Conservation (phyloP, 805 yeast genomes). For the Groenewaldozyma tartarivorans region DNA sequence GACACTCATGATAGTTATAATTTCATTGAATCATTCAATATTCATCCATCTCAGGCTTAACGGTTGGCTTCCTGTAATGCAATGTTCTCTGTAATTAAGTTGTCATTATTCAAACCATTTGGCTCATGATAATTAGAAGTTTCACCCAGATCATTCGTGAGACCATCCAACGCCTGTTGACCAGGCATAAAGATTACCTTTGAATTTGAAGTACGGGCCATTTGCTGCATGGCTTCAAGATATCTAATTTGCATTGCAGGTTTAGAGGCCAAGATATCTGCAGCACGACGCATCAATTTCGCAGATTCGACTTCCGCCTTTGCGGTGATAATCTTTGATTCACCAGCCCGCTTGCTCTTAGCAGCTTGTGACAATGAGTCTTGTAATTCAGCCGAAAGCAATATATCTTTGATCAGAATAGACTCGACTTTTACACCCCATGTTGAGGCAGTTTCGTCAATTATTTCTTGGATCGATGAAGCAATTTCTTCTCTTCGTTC, state of each 20-base stretch:
- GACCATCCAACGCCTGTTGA: slow-evolving; percentile 31
- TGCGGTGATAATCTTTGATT: slow-evolving; percentile 64
- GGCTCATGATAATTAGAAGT: slow-evolving; percentile 9
- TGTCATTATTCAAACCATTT: background rate
- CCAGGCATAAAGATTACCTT: slow-evolving; percentile 69
- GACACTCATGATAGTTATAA: too few relatives aligned
- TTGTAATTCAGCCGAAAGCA: slow-evolving; percentile 45
- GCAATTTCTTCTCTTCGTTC: slow-evolving; percentile 68
- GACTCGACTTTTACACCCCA: slow-evolving; percentile 69
- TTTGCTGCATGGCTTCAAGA: slow-evolving; percentile 67
- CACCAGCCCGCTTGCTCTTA: slow-evolving; percentile 67
- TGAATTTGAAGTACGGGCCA: slow-evolving; percentile 54
- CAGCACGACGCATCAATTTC: slow-evolving; percentile 68
- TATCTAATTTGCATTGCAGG: slow-evolving; percentile 74
- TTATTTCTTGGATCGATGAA: slow-evolving; percentile 49
- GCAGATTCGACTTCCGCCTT: slow-evolving; percentile 70
- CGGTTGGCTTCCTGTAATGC: background rate
- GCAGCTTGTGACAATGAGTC: slow-evolving; percentile 63
- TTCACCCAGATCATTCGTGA: slow-evolving; percentile 14
- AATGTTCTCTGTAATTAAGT: background rate
- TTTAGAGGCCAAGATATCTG: slow-evolving; percentile 62
- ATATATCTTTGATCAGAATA: slow-evolving; percentile 57
- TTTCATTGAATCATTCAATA: too few relatives aligned
- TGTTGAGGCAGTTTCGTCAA: slow-evolving; percentile 48
- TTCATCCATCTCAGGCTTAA: too few relatives aligned